Evolutionary conservation across 2,329 filamentous ascomycete species (phyloP).

Genomic region (Cercospora sojina): DNA sequence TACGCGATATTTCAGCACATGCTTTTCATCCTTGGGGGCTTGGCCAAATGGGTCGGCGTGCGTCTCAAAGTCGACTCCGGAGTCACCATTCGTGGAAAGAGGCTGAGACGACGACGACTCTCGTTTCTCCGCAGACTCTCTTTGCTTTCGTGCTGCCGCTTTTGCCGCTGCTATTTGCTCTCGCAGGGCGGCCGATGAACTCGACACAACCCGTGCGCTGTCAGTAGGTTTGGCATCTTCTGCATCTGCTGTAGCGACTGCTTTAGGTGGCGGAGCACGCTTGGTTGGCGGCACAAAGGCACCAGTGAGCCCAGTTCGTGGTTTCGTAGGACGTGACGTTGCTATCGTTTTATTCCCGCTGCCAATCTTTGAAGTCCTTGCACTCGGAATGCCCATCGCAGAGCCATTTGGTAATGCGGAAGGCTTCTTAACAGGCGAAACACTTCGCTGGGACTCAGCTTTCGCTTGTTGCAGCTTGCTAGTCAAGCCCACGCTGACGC

Average conservation of each 20-base stretch:
- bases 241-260: neutral
- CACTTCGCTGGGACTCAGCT: constrained; percentile 13
- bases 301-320: constrained; percentile 36
- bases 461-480: constrained; percentile 28
- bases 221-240: constrained; percentile 3
- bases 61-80: constrained; percentile 57
- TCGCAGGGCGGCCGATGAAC: constrained; percentile 74
- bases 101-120: constrained; percentile 27
- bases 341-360: constrained; percentile 39
- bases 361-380: neutral
- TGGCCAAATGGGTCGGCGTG: constrained; percentile 71
- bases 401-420: constrained; percentile 14
- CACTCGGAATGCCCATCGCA: constrained; percentile 6
- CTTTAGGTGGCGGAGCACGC: constrained; percentile 4
- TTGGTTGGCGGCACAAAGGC: constrained; percentile 34
- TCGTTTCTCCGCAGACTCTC: constrained; percentile 35
- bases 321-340: constrained; percentile 34
- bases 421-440: constrained; percentile 23
- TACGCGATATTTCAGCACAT: constrained; percentile 71
- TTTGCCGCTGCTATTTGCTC: constrained; percentile 94
- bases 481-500: constrained; percentile 31
- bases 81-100: constrained; percentile 27
- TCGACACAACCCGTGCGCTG: constrained; percentile 26
- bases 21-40: constrained; percentile 59
- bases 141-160: constrained; percentile 58